Conservation (phyloP, 1,139 yeast species). For the Diutina pseudorugosa region DNA sequence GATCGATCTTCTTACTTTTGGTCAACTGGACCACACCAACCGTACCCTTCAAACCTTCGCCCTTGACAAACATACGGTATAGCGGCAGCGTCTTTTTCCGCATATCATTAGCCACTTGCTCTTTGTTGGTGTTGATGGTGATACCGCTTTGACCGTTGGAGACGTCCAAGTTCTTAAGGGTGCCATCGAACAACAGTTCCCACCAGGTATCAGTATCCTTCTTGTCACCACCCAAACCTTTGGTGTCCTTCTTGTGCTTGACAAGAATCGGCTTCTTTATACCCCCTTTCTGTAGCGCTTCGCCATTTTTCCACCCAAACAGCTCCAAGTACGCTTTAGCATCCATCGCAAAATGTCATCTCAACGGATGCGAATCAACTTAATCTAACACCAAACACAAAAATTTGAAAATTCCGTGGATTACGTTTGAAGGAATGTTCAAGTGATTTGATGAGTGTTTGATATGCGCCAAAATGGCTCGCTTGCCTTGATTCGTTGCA, state of each 20-base stretch:
- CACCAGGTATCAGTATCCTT: conserved; percentile 87
- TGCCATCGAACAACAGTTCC: conserved; percentile 92
- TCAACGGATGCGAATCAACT: not conserved
- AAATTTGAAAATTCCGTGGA: not conserved
- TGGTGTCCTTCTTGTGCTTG: conserved; percentile 79
- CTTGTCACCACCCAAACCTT: conserved; percentile 72
- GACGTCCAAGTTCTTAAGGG: conserved; percentile 68
- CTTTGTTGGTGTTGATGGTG: conserved; percentile 32
- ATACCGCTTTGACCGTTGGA: conserved; percentile 16
- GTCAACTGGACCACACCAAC: conserved; percentile 15
- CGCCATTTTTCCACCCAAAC: conserved; percentile 89
- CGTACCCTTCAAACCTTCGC: conserved; percentile 77
- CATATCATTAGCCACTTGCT: conserved; percentile 23
- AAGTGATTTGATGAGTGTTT: not conserved
- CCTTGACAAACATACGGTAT: conserved; percentile 70
- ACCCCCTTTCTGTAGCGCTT: conserved; percentile 71
- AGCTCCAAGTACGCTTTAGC: conserved; percentile 60
- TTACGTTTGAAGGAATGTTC: not conserved
- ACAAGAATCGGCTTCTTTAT: conserved; percentile 77
- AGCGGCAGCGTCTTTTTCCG: conserved; percentile 46
- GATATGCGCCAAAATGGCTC: not conserved
- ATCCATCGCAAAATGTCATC: conserved; percentile 39
- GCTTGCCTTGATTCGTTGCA: not conserved
- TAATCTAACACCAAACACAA: not conserved
- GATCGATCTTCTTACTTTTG: not conserved